A percentile compares a stretch with the other conserved stretches of the same genome.
Conservation (phyloP, 768 basidiomycete species). For the Pleurotus cornucopiae region DNA sequence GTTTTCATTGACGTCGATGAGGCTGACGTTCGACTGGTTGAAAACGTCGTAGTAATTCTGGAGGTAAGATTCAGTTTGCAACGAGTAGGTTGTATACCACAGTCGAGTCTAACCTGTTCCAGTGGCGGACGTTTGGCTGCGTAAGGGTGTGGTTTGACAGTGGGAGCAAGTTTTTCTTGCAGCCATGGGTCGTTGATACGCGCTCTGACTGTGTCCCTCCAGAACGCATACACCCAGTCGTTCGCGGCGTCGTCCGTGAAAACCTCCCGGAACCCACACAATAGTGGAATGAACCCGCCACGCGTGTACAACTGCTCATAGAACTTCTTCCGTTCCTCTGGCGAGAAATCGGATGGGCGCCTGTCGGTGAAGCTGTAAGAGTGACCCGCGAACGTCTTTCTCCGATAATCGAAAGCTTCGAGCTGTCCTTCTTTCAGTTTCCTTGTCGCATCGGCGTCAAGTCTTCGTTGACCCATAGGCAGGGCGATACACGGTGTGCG, state of each 20-base stretch:
- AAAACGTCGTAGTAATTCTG: conserved; percentile 20
- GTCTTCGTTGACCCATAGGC: conserved; percentile 16
- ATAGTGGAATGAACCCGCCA: conserved; percentile 11
- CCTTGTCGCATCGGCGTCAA: background rate
- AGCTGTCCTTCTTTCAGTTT: conserved; percentile 5
- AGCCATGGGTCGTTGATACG: conserved; percentile 11
- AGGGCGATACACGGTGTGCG: conserved; percentile 20
- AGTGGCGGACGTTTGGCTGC: conserved; percentile 11
- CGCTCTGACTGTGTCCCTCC: conserved; percentile 10
- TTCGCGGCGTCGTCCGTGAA: conserved; percentile 1
- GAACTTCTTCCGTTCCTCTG: conserved; percentile 11
- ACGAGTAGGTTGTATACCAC: background rate
- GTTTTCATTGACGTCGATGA: conserved; percentile 17
- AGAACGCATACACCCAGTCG: conserved; percentile 11
- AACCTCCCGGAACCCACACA: conserved; percentile 8
- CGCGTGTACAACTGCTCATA: conserved; percentile 13
- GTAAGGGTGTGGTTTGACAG: conserved; percentile 9
- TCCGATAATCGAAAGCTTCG: background rate
- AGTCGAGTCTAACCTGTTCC: background rate
- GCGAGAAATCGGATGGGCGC: background rate
- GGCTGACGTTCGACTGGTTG: conserved; percentile 20
- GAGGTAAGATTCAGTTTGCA: background rate
- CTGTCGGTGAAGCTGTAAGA: background rate
- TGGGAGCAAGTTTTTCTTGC: conserved; percentile 12
- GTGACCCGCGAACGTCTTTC: conserved; percentile 4